phyloP scores from a whole-genome alignment of 257 asterid species.

The Salvia rosmarinus region DNA sequence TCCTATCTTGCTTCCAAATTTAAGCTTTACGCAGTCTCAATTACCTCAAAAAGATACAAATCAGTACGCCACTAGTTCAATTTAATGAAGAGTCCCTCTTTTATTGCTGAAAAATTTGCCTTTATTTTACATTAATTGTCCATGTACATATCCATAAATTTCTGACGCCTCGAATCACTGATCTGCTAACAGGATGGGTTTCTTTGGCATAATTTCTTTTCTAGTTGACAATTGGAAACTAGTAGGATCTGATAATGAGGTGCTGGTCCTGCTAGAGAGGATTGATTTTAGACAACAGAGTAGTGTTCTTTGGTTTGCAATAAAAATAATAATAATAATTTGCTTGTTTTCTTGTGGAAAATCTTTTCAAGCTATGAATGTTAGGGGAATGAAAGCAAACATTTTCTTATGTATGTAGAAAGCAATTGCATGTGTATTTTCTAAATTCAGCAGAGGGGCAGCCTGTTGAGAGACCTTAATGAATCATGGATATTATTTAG shows the following conservation, averaged over 20 bases:
- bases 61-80: neutral
- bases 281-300: neutral
- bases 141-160: neutral
- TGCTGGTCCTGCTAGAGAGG: too few relatives aligned
- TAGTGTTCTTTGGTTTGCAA: neutral
- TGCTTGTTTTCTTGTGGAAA: neutral
- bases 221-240: neutral
- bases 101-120: neutral
- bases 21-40: constrained; percentile 21
- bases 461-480: neutral
- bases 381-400: neutral
- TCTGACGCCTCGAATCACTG: constrained; percentile 8
- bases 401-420: constrained; percentile 1
- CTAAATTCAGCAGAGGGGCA: neutral
- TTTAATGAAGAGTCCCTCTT: neutral
- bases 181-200: neutral
- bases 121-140: neutral
- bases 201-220: neutral
- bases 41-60: neutral
- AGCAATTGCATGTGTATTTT: neutral
- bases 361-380: neutral
- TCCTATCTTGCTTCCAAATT: constrained; percentile 6
- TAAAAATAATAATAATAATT: neutral
- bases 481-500: neutral
- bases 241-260: neutral